Evolutionary conservation across 2,329 filamentous ascomycete species (phyloP).

Genomic region (Rutstroemia sp.): DNA sequence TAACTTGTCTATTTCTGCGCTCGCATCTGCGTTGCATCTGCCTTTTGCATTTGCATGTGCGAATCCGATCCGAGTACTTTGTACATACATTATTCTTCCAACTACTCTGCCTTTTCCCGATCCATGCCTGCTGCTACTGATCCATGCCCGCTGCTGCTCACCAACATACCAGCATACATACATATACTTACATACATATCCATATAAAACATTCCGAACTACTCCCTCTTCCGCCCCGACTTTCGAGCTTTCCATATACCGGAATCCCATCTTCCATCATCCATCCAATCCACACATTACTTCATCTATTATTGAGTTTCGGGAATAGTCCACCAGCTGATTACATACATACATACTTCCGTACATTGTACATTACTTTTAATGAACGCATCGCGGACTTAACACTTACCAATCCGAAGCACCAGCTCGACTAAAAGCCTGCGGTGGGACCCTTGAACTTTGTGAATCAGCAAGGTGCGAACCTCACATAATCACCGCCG

Average conservation of each 20-base stretch:
- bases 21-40: too few relatives aligned
- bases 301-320: neutral
- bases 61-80: too few relatives aligned
- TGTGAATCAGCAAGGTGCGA: neutral
- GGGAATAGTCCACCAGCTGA: neutral
- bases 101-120: too few relatives aligned
- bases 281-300: neutral
- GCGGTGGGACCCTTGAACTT: neutral
- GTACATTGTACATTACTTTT: neutral
- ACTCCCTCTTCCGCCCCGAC: neutral
- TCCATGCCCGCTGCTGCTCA: too few relatives aligned
- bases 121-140: too few relatives aligned
- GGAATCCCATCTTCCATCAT: too few relatives aligned
- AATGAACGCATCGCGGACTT: neutral
- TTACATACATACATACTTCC: neutral
- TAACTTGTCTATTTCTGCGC: too few relatives aligned
- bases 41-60: too few relatives aligned
- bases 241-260: too few relatives aligned
- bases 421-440: neutral
- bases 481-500: constrained; percentile 1
- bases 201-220: neutral
- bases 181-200: neutral
- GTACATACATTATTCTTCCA: too few relatives aligned
- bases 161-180: neutral
- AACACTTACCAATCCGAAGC: neutral